Base-by-base conservation (phyloP, 2,329 filamentous ascomycete species). In the Torrubiella hemipterigena region DNA sequence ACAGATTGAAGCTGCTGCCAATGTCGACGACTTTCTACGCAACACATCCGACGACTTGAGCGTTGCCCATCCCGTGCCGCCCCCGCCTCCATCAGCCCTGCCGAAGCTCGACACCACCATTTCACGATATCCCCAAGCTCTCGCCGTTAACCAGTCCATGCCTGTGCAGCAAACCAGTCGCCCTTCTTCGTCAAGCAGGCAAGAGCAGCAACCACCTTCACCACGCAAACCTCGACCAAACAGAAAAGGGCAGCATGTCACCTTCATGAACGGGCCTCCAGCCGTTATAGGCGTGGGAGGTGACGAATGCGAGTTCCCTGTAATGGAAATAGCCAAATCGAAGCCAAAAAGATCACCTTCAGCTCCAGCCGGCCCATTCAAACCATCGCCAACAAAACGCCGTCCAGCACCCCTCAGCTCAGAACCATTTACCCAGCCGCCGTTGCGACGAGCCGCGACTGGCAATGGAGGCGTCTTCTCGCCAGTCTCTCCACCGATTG, bases 231-330 rank as follows among this genome's bases (percentile, higher is more conserved):
- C 64, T 17, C 58, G 58, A 15, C 58, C 56, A 16, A 62, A 58
- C 30, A 73, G 69, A 48, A 82, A 83, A 53, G 80, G 80, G 8
- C 61, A 91, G 38, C 62, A 62, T 5, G 87, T 95, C 21, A 73
- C 67, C 34, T 95, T 95, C 46, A 70, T 69, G 31, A 74, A 82
- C 42, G 69, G 67, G 8, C 65, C 69, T 33, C 86, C 87, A 6
- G 80, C 85, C 28, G 57, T 94, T 38, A 95, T 96, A 47, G 89
- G 89, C 28, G 79, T 89, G 54, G 89, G 89, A 35, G 89, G 89
- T 20, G 89, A 95, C 47, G 86, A 94, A 52, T 79, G 81, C 33
- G 76, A 82, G 32, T 60, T 69, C 7, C 81, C 82, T 33, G 35
- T 23, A n/a, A 27, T 31, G 52, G 42, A 47, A 49, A 29, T 37